Evolutionary conservation across 495 filamentous ascomycete genomes (phyloP).

Genomic region (Aspergillus heteromorphus): DNA sequence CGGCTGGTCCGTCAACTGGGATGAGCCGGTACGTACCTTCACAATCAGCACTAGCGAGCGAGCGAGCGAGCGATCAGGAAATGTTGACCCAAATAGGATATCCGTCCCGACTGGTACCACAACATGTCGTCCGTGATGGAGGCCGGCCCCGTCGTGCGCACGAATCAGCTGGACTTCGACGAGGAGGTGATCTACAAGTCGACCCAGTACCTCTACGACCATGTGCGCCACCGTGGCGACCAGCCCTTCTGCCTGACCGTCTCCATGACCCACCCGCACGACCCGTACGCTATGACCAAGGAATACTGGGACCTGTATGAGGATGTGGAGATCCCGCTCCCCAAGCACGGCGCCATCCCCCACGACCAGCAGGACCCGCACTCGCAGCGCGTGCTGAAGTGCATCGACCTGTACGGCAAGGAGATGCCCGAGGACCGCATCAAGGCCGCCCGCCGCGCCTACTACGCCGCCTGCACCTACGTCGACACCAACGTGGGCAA

Average conservation of each 20-base stretch:
- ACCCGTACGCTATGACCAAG: slow-evolving; percentile 83
- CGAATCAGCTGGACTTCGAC: slow-evolving; percentile 92
- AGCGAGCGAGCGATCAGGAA: slow-evolving; percentile 8
- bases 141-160: slow-evolving; percentile 73
- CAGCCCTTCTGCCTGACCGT: slow-evolving; percentile 85
- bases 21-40: slow-evolving; percentile 51
- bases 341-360: slow-evolving; percentile 61
- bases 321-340: slow-evolving; percentile 75
- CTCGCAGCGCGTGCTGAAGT: slow-evolving; percentile 71
- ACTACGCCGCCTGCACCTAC: slow-evolving; percentile 84
- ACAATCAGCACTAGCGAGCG: background rate
- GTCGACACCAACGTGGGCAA: slow-evolving; percentile 84
- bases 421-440: slow-evolving; percentile 75
- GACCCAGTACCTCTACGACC: slow-evolving; percentile 76
- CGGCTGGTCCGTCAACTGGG: slow-evolving; percentile 88
- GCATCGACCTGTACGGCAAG: slow-evolving; percentile 73
- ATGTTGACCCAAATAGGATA: slow-evolving; percentile 44
- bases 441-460: slow-evolving; percentile 71
- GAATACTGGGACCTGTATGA: slow-evolving; percentile 89
- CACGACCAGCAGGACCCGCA: slow-evolving; percentile 77
- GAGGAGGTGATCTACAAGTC: slow-evolving; percentile 87
- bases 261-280: slow-evolving; percentile 86
- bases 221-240: slow-evolving; percentile 62
- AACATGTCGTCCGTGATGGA: slow-evolving; percentile 86
- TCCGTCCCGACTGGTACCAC: slow-evolving; percentile 84